These are phyloP conservation scores for Ascochyta fabae DNA, from an alignment of 2,329 filamentous ascomycete species.

Conservation along the genomic window DNA sequence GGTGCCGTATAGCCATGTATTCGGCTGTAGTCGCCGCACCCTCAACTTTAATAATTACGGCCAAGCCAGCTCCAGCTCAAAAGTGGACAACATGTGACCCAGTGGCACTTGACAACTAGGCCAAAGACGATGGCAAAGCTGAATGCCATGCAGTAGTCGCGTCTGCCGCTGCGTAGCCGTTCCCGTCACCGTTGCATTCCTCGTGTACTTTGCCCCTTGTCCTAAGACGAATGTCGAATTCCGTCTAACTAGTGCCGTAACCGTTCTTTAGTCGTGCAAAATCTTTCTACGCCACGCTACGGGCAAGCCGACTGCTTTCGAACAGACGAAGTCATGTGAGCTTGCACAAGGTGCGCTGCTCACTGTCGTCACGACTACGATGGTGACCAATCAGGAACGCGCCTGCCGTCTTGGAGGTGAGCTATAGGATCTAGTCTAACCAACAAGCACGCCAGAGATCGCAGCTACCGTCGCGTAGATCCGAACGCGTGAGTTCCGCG, in stretches of 20 bases:
- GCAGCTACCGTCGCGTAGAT: conserved; percentile 20
- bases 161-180: conserved; percentile 1
- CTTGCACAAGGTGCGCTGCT: conserved; percentile 5
- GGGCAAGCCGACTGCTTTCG: conserved; percentile 16
- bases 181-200: conserved; percentile 10
- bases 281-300: conserved; percentile 14
- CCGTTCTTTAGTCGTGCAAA: conserved; percentile 11
- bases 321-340: conserved; percentile 10
- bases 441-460: conserved; percentile 13
- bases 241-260: conserved; percentile 15
- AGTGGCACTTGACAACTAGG: neutral
- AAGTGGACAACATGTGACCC: neutral
- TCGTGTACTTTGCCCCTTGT: conserved; percentile 5
- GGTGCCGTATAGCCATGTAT: neutral
- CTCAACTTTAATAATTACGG: neutral
- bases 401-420: conserved; percentile 12
- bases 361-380: conserved; percentile 18
- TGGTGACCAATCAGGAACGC: conserved; percentile 9
- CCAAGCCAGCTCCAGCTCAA: conserved; percentile 1
- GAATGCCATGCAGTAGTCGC: neutral
- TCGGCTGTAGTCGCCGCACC: neutral
- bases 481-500: conserved; percentile 11
- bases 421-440: conserved; percentile 17
- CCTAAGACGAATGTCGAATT: neutral
- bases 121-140: conserved; percentile 8